Conservation (phyloP, 164 flowering plant genomes). For the Cinnamomum micranthum region DNA sequence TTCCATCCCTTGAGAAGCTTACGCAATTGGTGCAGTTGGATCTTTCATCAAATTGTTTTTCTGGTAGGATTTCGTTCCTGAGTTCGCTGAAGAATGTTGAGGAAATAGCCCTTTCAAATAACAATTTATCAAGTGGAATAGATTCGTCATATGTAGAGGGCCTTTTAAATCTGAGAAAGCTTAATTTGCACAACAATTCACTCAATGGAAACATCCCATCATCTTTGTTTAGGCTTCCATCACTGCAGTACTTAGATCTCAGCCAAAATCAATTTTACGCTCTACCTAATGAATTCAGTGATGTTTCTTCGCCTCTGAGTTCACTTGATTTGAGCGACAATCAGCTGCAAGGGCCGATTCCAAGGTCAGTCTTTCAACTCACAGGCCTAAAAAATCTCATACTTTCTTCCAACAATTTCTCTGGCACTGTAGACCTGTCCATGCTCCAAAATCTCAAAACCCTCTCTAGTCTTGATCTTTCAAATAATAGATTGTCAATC, state of each 20-base stretch:
- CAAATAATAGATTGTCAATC: slow-evolving; percentile 22
- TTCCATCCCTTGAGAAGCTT: slow-evolving; percentile 24
- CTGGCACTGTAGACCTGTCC: slow-evolving; percentile 16
- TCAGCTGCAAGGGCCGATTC: slow-evolving; percentile 30
- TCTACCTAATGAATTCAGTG: slow-evolving; percentile 14
- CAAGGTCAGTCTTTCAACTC: slow-evolving; percentile 24
- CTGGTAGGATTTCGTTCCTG: slow-evolving; percentile 32
- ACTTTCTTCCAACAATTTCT: slow-evolving; percentile 38
- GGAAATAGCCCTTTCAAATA: background rate
- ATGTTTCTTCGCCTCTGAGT: slow-evolving; percentile 9
- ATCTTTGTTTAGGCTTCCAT: slow-evolving; percentile 35
- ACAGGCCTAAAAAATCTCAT: slow-evolving; percentile 13
- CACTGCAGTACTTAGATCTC: slow-evolving; percentile 27
- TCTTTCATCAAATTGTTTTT: slow-evolving; percentile 34
- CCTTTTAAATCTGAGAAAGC: slow-evolving; percentile 19
- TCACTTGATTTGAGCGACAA: slow-evolving; percentile 25
- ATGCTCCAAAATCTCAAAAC: slow-evolving; percentile 15
- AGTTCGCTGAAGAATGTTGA: background rate
- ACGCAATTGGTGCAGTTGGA: slow-evolving; percentile 33
- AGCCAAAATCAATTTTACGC: slow-evolving; percentile 29
- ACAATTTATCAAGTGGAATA: background rate
- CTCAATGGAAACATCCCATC: slow-evolving; percentile 38
- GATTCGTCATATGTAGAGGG: slow-evolving; percentile 10
- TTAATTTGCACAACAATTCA: slow-evolving; percentile 30
- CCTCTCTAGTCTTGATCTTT: slow-evolving; percentile 30